Conservation (phyloP, 345 rosid genomes). For the Ceriops zippeliana region DNA sequence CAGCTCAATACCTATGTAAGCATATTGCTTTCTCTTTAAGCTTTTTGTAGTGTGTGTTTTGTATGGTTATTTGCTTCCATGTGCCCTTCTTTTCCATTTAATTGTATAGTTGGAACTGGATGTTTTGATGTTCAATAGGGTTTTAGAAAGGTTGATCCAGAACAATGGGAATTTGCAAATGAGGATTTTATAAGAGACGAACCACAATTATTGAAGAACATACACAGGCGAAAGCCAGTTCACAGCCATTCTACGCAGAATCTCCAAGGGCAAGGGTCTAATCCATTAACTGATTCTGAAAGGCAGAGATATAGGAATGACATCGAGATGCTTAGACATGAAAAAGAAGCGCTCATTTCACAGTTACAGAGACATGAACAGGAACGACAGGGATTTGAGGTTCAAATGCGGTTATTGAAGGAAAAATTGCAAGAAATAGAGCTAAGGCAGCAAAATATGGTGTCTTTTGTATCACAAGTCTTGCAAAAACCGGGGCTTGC, state of each 20-base stretch:
- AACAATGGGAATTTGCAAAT: conserved; percentile 91
- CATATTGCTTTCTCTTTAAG: conserved; percentile 5
- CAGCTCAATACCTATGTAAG: conserved; percentile 96
- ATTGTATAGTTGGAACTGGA: conserved; percentile 6
- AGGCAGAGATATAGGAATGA: conserved; percentile 60
- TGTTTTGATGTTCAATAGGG: conserved; percentile 48
- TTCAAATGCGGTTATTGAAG: conserved; percentile 55
- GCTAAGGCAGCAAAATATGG: conserved; percentile 49
- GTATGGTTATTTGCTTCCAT: not conserved
- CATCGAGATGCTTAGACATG: conserved; percentile 50
- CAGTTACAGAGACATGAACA: conserved; percentile 58
- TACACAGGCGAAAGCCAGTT: conserved; percentile 85
- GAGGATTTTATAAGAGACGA: conserved; percentile 77
- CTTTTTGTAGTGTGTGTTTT: not conserved
- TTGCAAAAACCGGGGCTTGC: conserved; percentile 68
- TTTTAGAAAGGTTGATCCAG: conserved; percentile 76
- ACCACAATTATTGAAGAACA: conserved; percentile 76
- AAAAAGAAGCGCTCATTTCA: conserved; percentile 47
- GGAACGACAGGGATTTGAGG: conserved; percentile 51
- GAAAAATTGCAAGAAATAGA: conserved; percentile 62
- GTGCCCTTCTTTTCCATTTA: not conserved
- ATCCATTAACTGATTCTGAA: conserved; percentile 57
- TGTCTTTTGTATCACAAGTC: conserved; percentile 44
- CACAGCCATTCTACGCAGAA: conserved; percentile 79
- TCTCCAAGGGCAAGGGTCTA: conserved; percentile 48